Percentiles rank a stretch among this genome's conserved stretches.
Evolutionary conservation across 1,139 yeast genomes (phyloP).

Genomic region (Nadsonia starkeyi-henricii): DNA sequence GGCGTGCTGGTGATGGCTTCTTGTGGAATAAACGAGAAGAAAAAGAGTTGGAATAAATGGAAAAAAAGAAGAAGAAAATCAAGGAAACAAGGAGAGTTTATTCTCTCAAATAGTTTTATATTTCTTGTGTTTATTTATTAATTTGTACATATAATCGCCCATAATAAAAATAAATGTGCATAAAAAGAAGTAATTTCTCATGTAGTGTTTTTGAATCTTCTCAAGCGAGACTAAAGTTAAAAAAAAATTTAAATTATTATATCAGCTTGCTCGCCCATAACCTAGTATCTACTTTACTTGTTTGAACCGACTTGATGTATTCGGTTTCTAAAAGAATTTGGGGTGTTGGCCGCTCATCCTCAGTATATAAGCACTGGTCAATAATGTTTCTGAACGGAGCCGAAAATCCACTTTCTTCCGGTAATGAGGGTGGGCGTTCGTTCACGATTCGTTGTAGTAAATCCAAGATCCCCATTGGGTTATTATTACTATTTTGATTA

Average conservation of each 20-base stretch:
- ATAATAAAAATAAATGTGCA: not conserved
- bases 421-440: constrained; percentile 74
- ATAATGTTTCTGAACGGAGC: constrained; percentile 46
- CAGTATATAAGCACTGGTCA: constrained; percentile 58
- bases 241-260: not conserved
- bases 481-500: constrained; percentile 18
- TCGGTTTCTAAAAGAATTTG: constrained; percentile 38
- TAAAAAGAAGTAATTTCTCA: constrained; percentile 3
- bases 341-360: constrained; percentile 47
- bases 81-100: not conserved
- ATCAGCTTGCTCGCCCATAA: constrained; percentile 32
- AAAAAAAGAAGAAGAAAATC: too few species aligned
- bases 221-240: constrained; percentile 2
- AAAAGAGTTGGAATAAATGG: not conserved
- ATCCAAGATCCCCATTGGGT: constrained; percentile 78
- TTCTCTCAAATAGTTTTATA: not conserved
- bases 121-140: not conserved
- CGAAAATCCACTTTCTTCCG: constrained; percentile 28
- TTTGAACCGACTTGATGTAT: constrained; percentile 29
- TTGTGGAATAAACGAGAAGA: constrained; percentile 3
- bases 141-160: not conserved
- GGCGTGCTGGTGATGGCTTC: constrained; percentile 11
- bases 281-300: constrained; percentile 31
- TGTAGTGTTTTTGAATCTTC: not conserved
- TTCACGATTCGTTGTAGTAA: constrained; percentile 82